Base-by-base conservation (phyloP, 2,329 filamentous ascomycete species). In the Onygenales sp. region DNA sequence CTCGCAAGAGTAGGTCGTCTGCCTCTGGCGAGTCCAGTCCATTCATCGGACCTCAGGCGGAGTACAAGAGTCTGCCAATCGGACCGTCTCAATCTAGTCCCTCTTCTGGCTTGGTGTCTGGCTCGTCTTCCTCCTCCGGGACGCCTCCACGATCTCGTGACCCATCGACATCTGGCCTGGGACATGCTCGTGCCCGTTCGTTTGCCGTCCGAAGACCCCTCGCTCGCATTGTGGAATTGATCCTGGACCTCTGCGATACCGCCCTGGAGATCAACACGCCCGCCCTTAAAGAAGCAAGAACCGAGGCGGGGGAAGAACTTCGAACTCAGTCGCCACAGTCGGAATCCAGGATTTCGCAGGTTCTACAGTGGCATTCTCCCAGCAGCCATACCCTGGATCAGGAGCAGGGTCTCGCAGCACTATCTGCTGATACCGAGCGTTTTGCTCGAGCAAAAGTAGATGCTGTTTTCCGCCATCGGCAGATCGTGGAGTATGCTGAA, bases 291-390 rank as follows among this genome's bases (percentile, higher is more conserved):
- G 92, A 97, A 59, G 78, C 82, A 3, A 80, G 84, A 7, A 77
- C 81, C 37, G 73, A 77, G 46, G 77, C 81, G 40, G 71, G 73
- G 6, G 85, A 87, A 48, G 90, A 95, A 57, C 84, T 97, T 57
- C 84, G 92, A 46, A 95, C 92, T 0, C 87, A 96, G 65, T 98
- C 93, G 4, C 93, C 93, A 0, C 88, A 96, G 65, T 98, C 94
- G 0, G 93, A 98, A 67, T 93, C 88, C 43, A 85, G 92, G 34
- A 94, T 97, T 61, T 87, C 88, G 1, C 93, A 98, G 68, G 91
- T 98, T 5, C 70, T 94, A 60, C 90, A 96, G 67, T 98, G 94
- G 93, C 90, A 95, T 64, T 95, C 92, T 4, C 93, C 93, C 0
- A 91, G 88, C 62, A 87, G 86, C 49, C 92, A 92, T 63, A 93